Evolutionary conservation across 1,284 basidiomycete species (phyloP).

Genomic region (Ganoderma leucocontextum): DNA sequence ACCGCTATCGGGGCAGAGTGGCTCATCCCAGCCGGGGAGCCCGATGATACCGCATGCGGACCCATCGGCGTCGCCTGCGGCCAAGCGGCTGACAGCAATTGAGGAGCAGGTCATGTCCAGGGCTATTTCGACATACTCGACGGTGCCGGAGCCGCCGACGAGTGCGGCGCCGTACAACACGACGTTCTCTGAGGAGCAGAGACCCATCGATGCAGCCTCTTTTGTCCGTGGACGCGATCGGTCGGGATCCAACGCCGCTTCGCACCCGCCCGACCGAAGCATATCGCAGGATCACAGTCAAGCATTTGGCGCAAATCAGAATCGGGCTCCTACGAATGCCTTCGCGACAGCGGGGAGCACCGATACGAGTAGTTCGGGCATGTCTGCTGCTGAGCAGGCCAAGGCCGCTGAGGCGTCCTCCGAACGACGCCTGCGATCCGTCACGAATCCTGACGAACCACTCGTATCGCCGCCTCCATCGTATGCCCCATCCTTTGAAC

Average conservation of each 20-base stretch:
- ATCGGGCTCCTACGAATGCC: neutral
- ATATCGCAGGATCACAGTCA: slow-evolving; percentile 3
- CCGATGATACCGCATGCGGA: slow-evolving; percentile 7
- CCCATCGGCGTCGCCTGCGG: slow-evolving; percentile 5
- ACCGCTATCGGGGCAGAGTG: slow-evolving; percentile 31
- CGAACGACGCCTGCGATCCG: slow-evolving; percentile 28
- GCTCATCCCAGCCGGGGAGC: slow-evolving; percentile 21
- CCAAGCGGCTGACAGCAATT: slow-evolving; percentile 29
- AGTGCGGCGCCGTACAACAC: slow-evolving; percentile 23
- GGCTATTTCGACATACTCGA: slow-evolving; percentile 31
- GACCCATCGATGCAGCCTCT: neutral
- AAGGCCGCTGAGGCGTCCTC: slow-evolving; percentile 30
- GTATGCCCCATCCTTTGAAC: slow-evolving; percentile 25
- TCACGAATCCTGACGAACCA: slow-evolving; percentile 32
- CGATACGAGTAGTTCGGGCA: neutral
- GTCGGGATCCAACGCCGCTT: slow-evolving; percentile 13
- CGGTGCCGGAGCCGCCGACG: slow-evolving; percentile 31
- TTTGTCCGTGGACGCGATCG: slow-evolving; percentile 9
- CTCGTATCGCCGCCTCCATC: slow-evolving; percentile 32
- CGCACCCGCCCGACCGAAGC: neutral
- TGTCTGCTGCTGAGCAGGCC: slow-evolving; percentile 23
- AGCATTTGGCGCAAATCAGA: neutral
- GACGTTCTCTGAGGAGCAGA: slow-evolving; percentile 21
- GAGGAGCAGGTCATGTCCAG: slow-evolving; percentile 32
- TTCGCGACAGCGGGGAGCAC: neutral